These are phyloP conservation scores for Kluyveromyces wickerhamii DNA, from an alignment of 805 yeast genomes.

Conservation along the genomic window DNA sequence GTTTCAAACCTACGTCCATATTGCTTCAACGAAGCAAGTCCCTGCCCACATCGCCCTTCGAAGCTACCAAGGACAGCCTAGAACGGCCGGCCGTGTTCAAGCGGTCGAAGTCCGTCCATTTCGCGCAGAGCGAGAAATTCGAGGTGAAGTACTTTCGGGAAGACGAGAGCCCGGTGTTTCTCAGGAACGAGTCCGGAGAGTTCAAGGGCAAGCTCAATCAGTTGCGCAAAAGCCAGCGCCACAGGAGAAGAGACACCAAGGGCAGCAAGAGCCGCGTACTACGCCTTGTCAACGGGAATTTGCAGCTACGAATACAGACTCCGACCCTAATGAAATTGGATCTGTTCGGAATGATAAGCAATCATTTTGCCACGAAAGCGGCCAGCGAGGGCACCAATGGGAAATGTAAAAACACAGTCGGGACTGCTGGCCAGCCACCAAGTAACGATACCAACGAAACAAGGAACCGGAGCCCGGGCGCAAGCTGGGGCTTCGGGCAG, in stretches of 20 bases:
- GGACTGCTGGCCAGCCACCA: too few species aligned
- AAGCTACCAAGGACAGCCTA: not conserved
- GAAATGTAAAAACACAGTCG: too few species aligned
- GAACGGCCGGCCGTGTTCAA: slow-evolving; percentile 34
- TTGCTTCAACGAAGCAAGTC: slow-evolving; percentile 19
- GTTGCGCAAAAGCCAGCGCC: slow-evolving; percentile 8
- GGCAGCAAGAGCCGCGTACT: slow-evolving; percentile 7
- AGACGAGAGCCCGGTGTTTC: slow-evolving; percentile 60
- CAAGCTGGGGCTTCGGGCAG: too few species aligned
- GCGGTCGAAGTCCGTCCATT: slow-evolving; percentile 70
- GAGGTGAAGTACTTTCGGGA: slow-evolving; percentile 52
- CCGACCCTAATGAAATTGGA: slow-evolving; percentile 37
- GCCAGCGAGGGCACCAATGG: too few species aligned
- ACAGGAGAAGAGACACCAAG: not conserved
- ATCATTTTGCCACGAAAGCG: slow-evolving; percentile 20
- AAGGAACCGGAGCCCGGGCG: too few species aligned
- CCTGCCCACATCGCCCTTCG: slow-evolving; percentile 23
- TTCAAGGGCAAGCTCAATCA: slow-evolving; percentile 13
- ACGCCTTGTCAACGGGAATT: slow-evolving; percentile 13
- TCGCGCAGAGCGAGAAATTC: slow-evolving; percentile 60
- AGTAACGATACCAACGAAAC: too few species aligned
- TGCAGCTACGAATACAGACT: slow-evolving; percentile 34
- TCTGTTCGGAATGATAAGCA: slow-evolving; percentile 39
- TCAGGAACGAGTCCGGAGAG: not conserved
- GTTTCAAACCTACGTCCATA: slow-evolving; percentile 1